phyloP scores from a whole-genome alignment of 495 filamentous ascomycete genomes.

The Glonium stellatum region DNA sequence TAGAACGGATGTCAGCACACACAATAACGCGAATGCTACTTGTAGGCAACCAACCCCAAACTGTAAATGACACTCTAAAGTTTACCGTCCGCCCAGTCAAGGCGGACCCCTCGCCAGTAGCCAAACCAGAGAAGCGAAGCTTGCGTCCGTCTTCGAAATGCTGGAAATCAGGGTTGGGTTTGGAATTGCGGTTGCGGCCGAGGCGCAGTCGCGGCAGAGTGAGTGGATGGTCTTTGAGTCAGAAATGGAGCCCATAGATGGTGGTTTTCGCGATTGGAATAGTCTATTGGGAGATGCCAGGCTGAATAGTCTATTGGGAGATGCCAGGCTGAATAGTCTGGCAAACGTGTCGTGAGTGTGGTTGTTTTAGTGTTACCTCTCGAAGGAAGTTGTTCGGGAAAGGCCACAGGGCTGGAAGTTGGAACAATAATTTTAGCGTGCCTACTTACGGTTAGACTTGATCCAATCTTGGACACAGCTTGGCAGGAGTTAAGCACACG shows the following conservation, averaged over 20 bases:
- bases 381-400: neutral
- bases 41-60: conserved; percentile 4
- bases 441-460: no score
- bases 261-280: conserved; percentile 2
- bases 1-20: conserved; percentile 5
- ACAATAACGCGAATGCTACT: neutral
- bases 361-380: neutral
- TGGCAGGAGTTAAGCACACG: no score
- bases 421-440: neutral
- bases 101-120: conserved; percentile 41
- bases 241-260: conserved; percentile 29
- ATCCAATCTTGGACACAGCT: no score
- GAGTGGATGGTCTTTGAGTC: conserved; percentile 8
- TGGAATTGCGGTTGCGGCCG: conserved; percentile 13
- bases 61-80: conserved; percentile 5
- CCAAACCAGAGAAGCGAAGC: conserved; percentile 37
- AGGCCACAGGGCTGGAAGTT: neutral
- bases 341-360: neutral
- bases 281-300: neutral
- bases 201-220: conserved; percentile 7
- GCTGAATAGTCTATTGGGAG: neutral
- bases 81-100: conserved; percentile 45
- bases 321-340: neutral
- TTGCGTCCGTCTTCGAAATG: conserved; percentile 31
- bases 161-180: conserved; percentile 18